These are phyloP conservation scores for Euphorbia lathyris DNA, from an alignment of 345 rosid genomes.

Conservation along the genomic window DNA sequence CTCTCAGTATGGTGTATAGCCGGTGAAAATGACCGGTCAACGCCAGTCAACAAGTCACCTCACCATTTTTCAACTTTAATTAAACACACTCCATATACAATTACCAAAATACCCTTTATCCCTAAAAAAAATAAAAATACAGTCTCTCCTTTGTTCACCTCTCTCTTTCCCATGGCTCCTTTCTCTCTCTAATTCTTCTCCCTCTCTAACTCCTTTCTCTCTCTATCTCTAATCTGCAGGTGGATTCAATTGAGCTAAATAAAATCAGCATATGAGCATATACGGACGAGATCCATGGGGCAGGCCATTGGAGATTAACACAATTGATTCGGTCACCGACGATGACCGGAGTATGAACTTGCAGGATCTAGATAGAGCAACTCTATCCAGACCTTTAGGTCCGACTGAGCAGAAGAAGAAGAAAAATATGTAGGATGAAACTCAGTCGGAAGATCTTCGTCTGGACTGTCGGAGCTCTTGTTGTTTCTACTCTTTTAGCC, in stretches of 20 bases:
- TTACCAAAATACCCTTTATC: too few relatives aligned
- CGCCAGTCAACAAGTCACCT: too few relatives aligned
- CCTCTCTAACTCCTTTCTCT: too few relatives aligned
- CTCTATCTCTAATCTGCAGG: too few relatives aligned
- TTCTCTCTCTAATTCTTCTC: too few relatives aligned
- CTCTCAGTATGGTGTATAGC: too few relatives aligned
- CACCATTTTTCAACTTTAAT: too few relatives aligned
- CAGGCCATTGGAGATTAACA: conserved; percentile 87
- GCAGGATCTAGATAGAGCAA: conserved; percentile 78
- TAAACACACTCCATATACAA: too few relatives aligned
- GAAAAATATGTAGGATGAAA: conserved; percentile 94
- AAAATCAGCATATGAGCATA: conserved; percentile 38
- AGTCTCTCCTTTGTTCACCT: too few relatives aligned
- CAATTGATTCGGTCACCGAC: conserved; percentile 94
- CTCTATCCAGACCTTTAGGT: conserved; percentile 73
- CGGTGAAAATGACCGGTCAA: too few relatives aligned
- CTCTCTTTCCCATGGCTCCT: too few relatives aligned
- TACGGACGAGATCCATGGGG: conserved; percentile 99
- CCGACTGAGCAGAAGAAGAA: conserved; percentile 88
- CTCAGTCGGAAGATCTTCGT: conserved; percentile 94
- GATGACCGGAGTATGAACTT: conserved; percentile 89
- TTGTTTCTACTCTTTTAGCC: conserved; percentile 53
- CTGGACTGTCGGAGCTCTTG: conserved; percentile 77
- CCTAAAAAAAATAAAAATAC: too few relatives aligned
- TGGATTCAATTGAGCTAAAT: neutral